phyloP scores from a whole-genome alignment of 164 flowering plant genomes.

The Hamamelis virginiana region DNA sequence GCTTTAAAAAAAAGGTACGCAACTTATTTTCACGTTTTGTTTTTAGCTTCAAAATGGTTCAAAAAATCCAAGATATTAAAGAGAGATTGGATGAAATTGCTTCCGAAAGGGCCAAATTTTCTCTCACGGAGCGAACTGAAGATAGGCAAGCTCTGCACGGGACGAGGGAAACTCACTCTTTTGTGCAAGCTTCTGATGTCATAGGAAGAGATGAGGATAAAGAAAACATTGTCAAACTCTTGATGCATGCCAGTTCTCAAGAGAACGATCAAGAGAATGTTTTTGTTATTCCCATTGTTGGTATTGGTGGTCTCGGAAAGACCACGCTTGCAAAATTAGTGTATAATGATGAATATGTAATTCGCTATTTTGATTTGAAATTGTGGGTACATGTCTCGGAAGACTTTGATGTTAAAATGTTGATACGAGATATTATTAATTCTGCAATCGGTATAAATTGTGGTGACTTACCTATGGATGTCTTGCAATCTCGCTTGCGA shows the following conservation, averaged over 20 bases:
- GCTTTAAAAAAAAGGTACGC: background rate
- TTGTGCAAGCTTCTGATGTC: background rate
- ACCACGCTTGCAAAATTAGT: conserved; percentile 12
- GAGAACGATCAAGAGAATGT: conserved; percentile 10
- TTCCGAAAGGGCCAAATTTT: background rate
- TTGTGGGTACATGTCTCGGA: conserved; percentile 4
- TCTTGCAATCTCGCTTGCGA: background rate
- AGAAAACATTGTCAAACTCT: too few relatives aligned
- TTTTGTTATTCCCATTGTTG: too few relatives aligned
- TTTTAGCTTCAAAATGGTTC: background rate
- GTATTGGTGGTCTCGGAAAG: conserved; percentile 13
- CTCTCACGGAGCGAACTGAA: background rate
- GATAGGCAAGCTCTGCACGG: too few relatives aligned
- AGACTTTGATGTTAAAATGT: background rate
- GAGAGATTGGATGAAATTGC: conserved; percentile 5
- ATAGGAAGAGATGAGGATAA: conserved; percentile 10
- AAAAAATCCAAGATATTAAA: background rate
- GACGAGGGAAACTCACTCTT: too few relatives aligned
- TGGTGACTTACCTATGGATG: background rate
- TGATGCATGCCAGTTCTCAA: background rate
- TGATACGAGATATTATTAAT: background rate
- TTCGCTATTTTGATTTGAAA: background rate
- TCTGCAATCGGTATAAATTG: background rate
- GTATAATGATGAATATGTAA: background rate
- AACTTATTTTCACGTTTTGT: background rate